These are phyloP conservation scores for Gyromitra esculenta DNA, from an alignment of 2,329 filamentous ascomycete species.

Conservation along the genomic window DNA sequence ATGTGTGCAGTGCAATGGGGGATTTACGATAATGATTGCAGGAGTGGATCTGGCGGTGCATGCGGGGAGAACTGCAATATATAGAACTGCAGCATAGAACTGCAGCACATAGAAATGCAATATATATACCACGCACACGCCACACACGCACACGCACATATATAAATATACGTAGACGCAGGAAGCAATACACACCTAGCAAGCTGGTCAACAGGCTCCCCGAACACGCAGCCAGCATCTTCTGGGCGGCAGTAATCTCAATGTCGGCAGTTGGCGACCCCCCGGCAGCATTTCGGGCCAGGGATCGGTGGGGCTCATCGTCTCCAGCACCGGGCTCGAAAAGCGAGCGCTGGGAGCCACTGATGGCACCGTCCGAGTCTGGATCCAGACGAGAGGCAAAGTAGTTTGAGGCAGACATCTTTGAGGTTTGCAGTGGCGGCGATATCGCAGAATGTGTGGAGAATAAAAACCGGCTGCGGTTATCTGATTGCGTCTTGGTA, in stretches of 20 bases:
- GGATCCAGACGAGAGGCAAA: neutral
- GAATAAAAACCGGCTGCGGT: neutral
- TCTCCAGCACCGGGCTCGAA: neutral
- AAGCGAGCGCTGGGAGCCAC: neutral
- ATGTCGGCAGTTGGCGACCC: slow-evolving; percentile 56
- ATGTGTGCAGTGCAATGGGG: too few relatives aligned
- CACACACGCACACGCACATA: too few relatives aligned
- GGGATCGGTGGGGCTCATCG: slow-evolving; percentile 4
- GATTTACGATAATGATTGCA: slow-evolving; percentile 10
- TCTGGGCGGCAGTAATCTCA: slow-evolving; percentile 83
- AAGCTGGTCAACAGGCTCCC: slow-evolving; percentile 90
- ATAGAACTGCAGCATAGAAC: slow-evolving; percentile 48
- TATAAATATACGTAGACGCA: slow-evolving; percentile 1
- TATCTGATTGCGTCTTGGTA: neutral
- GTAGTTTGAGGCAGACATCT: neutral
- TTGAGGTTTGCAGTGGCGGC: too few relatives aligned
- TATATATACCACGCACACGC: too few relatives aligned
- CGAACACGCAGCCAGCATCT: slow-evolving; percentile 94
- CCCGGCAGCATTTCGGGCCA: neutral
- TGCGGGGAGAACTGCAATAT: slow-evolving; percentile 33
- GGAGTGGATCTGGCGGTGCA: neutral
- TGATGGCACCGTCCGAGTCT: slow-evolving; percentile 10
- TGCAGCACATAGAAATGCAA: slow-evolving; percentile 11
- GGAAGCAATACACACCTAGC: slow-evolving; percentile 71
- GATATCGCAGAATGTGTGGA: neutral